Conservation (phyloP, 108 stramenopile genomes). For the Skeletonema tropicum region DNA sequence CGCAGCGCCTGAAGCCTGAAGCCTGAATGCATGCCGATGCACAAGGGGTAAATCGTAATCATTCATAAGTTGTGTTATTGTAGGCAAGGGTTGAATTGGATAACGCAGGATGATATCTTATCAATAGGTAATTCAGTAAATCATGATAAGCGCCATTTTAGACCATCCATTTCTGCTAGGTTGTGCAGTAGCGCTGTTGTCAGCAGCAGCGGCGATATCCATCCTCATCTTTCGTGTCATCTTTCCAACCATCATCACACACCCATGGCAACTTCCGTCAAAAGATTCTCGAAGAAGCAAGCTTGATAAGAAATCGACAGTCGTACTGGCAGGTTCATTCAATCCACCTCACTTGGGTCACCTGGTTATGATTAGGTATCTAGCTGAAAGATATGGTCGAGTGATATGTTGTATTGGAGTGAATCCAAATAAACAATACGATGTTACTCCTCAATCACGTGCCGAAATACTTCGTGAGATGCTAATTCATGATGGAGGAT, state of each 20-base stretch:
- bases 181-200: background rate
- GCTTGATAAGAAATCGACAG: slow-evolving; percentile 44
- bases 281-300: slow-evolving; percentile 24
- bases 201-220: background rate
- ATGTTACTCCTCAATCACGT: slow-evolving; percentile 71
- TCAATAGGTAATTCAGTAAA: no score
- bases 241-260: slow-evolving; percentile 43
- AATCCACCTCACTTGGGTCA: slow-evolving; percentile 90
- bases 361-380: slow-evolving; percentile 77
- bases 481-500: slow-evolving; percentile 21
- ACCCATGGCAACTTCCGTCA: slow-evolving; percentile 42
- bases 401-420: slow-evolving; percentile 83
- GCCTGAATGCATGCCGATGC: no score
- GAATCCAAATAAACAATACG: slow-evolving; percentile 81
- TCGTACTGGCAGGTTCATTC: slow-evolving; percentile 83
- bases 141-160: background rate
- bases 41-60: no score
- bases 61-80: no score
- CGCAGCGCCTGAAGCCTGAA: no score
- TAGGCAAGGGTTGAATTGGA: no score
- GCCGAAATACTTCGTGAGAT: slow-evolving; percentile 59
- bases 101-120: no score
- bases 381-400: slow-evolving; percentile 64
- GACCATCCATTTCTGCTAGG: background rate
- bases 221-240: slow-evolving; percentile 30